These are phyloP conservation scores for Diaporthe nobilis DNA, from an alignment of 2,329 filamentous ascomycete genomes.

Conservation along the genomic window DNA sequence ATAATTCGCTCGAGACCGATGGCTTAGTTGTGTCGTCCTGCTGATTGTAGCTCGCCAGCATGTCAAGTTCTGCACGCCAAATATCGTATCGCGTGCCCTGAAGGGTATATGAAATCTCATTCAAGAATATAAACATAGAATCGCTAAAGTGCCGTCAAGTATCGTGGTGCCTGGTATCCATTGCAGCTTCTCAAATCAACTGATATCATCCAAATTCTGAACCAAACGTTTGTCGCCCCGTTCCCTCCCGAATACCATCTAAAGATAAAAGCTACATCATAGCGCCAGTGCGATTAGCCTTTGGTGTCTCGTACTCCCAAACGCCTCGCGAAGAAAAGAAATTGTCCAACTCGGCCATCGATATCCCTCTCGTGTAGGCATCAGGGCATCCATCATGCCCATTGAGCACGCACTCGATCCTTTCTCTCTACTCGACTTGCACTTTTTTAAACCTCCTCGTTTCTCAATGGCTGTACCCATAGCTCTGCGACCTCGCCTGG, in stretches of 20 bases:
- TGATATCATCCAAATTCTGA: neutral
- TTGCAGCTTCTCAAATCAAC: neutral
- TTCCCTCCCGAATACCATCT: neutral
- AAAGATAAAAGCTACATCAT: neutral
- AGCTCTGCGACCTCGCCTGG: slow-evolving; percentile 22
- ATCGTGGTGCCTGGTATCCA: neutral
- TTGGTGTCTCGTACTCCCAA: neutral
- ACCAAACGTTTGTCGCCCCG: neutral
- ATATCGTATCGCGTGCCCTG: neutral
- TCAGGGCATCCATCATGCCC: neutral
- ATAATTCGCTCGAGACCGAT: neutral
- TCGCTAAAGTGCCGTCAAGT: neutral
- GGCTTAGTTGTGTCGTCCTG: neutral
- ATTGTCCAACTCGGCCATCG: neutral
- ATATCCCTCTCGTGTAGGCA: neutral
- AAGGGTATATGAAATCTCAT: slow-evolving; percentile 18
- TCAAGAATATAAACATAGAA: neutral
- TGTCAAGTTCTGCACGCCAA: neutral
- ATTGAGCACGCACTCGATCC: neutral
- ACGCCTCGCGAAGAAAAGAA: neutral
- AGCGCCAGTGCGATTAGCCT: neutral
- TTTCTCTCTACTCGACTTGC: neutral
- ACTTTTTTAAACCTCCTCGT: neutral
- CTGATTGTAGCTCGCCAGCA: neutral
- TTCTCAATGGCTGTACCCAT: slow-evolving; percentile 31